Conservation (phyloP, 2,329 filamentous ascomycete species). For the Clonostachys chloroleuca region DNA sequence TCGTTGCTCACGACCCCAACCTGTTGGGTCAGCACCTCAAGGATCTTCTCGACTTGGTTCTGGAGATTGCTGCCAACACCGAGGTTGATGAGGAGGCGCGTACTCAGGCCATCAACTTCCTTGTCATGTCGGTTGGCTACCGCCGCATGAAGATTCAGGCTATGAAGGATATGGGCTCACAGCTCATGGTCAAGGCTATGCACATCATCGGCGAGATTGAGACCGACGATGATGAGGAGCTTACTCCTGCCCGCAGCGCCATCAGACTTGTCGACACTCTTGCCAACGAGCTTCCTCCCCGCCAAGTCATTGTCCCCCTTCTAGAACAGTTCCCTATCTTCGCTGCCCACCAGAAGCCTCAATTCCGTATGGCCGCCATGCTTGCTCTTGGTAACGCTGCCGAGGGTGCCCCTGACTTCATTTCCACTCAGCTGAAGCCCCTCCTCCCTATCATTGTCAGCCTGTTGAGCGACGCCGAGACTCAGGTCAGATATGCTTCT, state of each 20-base stretch:
- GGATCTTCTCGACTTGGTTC: conserved; percentile 91
- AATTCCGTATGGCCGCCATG: conserved; percentile 85
- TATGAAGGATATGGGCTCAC: conserved; percentile 76
- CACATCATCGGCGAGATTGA: conserved; percentile 88
- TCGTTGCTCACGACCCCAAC: conserved; percentile 83
- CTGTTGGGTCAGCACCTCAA: conserved; percentile 82
- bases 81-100: conserved; percentile 79
- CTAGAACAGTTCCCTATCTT: conserved; percentile 83
- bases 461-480: conserved; percentile 79
- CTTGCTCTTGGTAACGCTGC: conserved; percentile 90
- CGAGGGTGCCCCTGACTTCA: conserved; percentile 95
- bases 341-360: conserved; percentile 68
- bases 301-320: conserved; percentile 89
- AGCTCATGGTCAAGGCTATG: conserved; percentile 83
- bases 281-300: conserved; percentile 81
- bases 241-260: conserved; percentile 77
- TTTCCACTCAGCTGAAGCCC: conserved; percentile 83
- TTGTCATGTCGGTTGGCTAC: conserved; percentile 88
- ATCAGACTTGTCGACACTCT: conserved; percentile 86
- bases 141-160: conserved; percentile 94
- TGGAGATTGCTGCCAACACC: conserved; percentile 74
- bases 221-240: conserved; percentile 68
- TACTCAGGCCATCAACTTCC: conserved; percentile 86
- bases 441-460: conserved; percentile 82
- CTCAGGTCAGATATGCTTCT: conserved; percentile 80